Conservation (phyloP, 2,329 filamentous ascomycete genomes). For the Colletotrichum sp. region DNA sequence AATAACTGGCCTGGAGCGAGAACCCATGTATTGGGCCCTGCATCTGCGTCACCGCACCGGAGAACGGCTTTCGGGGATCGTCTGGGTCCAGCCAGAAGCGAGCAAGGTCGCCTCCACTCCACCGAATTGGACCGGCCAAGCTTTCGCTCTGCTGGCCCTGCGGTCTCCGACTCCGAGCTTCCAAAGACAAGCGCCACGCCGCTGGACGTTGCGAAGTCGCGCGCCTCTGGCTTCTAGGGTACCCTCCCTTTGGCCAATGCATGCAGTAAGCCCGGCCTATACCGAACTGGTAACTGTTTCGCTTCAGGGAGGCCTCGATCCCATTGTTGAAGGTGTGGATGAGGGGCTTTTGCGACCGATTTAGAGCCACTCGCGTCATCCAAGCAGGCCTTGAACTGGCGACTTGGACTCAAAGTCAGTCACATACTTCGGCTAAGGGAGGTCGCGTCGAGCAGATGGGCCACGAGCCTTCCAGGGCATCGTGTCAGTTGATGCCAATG, state of each 20-base stretch:
- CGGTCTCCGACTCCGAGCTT: neutral
- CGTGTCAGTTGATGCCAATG: neutral
- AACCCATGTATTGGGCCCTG: neutral
- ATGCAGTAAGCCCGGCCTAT: neutral
- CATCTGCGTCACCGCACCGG: constrained; percentile 19
- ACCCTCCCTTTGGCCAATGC: neutral
- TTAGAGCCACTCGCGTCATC: constrained; percentile 11
- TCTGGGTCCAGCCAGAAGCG: constrained; percentile 16
- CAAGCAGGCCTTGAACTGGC: neutral
- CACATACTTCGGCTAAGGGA: neutral
- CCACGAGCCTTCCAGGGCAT: neutral
- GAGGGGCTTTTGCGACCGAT: constrained; percentile 4
- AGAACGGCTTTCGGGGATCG: constrained; percentile 10
- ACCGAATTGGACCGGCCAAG: neutral
- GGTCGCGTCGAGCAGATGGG: neutral
- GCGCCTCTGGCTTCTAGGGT: neutral
- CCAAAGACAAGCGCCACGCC: neutral
- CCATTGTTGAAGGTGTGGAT: neutral
- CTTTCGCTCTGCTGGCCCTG: neutral
- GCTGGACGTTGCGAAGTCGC: constrained; percentile 5
- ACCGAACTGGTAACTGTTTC: neutral
- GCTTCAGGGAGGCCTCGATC: neutral
- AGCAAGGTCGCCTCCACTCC: constrained; percentile 3
- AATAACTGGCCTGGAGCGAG: constrained; percentile 4
- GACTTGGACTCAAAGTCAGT: neutral